Base-by-base conservation (phyloP, 2,329 filamentous ascomycete genomes). In the Talaromyces pinophilus region DNA sequence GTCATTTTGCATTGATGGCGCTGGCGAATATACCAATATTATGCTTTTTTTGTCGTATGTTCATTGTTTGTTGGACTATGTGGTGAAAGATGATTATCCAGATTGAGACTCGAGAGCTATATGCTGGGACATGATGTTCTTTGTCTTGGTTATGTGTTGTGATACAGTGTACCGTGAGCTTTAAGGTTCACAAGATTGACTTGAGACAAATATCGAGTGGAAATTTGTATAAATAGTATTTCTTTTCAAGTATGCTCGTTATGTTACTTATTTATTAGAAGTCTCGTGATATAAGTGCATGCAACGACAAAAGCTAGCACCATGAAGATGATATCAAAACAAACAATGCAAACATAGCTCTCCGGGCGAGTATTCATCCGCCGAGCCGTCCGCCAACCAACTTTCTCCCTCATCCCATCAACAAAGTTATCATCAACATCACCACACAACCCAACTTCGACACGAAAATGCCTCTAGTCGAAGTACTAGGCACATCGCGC, bases 401-500 rank as follows among this genome's bases (percentile, higher is more conserved):
- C 54, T 22, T 55, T 35, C 25, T 55, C 10, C 30, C 11, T 8
- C n/a, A 15, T 1, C 5, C 33, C 11, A 57, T 57, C 33, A 38
- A 22, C 54, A 17, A 38, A 22, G 5, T 7, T 15, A 35, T 7
- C 2, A 57, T 7, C 52, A 35, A 3, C n/a, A 38, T 15, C 52
- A 35, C 5, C 48, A 22, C 11, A 22, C 28, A 35, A 50, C 19
- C 5, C 28, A 25, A 44, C 22, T 5, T 5, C 15, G 0, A 28
- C 52, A 19, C 17, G 11, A 64, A 42, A 52, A 89, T 88, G 84
- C 86, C 86, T 71, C 90, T 91, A 72, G 92, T 98, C 72, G 89
- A 96, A 79, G 90, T 96, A 72, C 83, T 97, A 66, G 91, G 92
- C 42, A 88, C 87, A 74, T 82, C 88, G 33, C 88, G 87, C 68